Evolutionary conservation across 1,139 yeast species (phyloP), one percentile per base, ranked within the genome.

Genomic region (Candida sojae): DNA sequence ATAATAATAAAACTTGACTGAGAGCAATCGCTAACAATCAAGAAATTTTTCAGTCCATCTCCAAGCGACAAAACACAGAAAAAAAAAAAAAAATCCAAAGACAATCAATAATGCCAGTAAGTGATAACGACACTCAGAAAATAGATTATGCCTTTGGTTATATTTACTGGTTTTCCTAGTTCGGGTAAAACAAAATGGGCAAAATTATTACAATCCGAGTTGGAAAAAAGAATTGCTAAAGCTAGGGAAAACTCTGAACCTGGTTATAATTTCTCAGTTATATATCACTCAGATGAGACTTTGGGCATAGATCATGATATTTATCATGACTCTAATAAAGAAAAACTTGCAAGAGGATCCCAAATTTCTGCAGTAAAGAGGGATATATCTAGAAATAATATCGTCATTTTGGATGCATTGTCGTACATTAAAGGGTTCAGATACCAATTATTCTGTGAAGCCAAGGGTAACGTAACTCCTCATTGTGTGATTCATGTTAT

Each of bases 341-440:
- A 93, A 63, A 90, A 92, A 60, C 78, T 86, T 26, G 84, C 91
- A 0, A 75, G 99, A 49, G 96, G 96, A 0, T 77, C 81, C 30
- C 96, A 92, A 58, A 85, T 91, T 70, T 82, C 96, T 0, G 96
- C 96, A 0, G 96, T 93, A 11, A 90, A 90, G 60, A 75, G 97
- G 55, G 90, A 87, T 54, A 69, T 95, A 7, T 75, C 87, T 3
- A 77, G 85, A 42, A 74, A 78, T 29, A 85, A 81, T 30, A 77
- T 93, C 42, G 97, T 93, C 1, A 83, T 93, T 21, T 75, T 93
- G 48, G 99, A 93, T 66, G 81, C 95, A 2, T 72, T 91, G 61
- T 86, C 91, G 25, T 95, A 95, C 63, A 95, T 95, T 61, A 95
- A 93, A 62, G 99, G 99, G 0, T 91, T 91, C 63, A 75, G 99